Evolutionary conservation across 768 basidiomycete species (phyloP), one percentile per base, ranked within the genome.

Genomic region (Infundibulicybe gibba): DNA sequence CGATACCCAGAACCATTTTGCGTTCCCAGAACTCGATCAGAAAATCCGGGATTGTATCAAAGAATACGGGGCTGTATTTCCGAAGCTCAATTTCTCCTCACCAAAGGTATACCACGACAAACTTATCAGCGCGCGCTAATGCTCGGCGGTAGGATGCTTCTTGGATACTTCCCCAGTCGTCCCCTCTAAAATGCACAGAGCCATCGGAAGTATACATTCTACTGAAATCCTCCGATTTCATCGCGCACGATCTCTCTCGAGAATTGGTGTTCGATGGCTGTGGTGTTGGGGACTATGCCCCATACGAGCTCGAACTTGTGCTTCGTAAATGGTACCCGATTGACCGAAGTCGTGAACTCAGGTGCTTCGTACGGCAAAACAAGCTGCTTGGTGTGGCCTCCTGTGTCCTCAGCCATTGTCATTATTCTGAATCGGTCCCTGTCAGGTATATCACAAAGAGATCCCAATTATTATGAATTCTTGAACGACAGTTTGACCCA

Each of bases 31-130:
- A 40, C 68, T 97, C n/a, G 91, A 94, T 56, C 66, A 69, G 12
- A 69, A 70, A 47, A 94, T 97, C 50, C 69, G 89, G 41, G 62
- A 68, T 12, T 77, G 74, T 31, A 71, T 97, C n/a, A 55, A 67
- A 39, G 65, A 76, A 47, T 94, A 89, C 62, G 87, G 81, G 2
- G 86, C 85, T 5, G 85, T 95, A 21, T 98, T 98, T 61, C 94
- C 94, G 0, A 98, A 98, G 66, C 81, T 98, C 46, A 97, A 97
- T 59, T 97, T 94, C 68, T 90, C 93, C 5, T 85, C 90, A n/a
- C 94, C 94, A 12, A 87, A 85, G 70, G 94, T 88, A 49, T 16
- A 15, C 6, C 17, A 38, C 5, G 21, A n/a, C 6, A 21, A 25
- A 42, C n/a, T 32, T 16, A n/a, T 21, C 10, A 35, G 20, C 41